A percentile compares a stretch with the other conserved stretches of the same genome.
Evolutionary conservation across 192 early-diverging fungal genomes (phyloP).

Genomic region (Kappamyces sp.): DNA sequence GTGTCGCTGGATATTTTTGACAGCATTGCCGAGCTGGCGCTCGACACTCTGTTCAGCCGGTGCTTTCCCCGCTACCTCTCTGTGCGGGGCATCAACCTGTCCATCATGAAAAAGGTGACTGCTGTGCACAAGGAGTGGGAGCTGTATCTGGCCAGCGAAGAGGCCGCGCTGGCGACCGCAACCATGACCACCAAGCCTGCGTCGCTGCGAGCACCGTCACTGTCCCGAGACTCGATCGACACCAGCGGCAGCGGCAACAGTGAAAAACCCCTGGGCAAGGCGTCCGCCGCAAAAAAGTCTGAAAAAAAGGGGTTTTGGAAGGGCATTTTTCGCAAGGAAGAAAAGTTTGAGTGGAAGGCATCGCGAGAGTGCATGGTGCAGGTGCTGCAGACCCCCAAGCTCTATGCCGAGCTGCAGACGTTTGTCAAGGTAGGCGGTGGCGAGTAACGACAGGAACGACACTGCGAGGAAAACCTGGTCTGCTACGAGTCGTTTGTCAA

Average conservation of each 20-base stretch:
- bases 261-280: too few relatives aligned
- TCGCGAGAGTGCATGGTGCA: conserved; percentile 19
- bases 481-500: conserved; percentile 27
- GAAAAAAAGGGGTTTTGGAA: conserved; percentile 8
- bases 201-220: too few relatives aligned
- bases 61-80: conserved; percentile 13
- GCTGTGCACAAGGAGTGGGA: conserved; percentile 6
- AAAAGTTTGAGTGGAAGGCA: conserved; percentile 8
- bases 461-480: conserved; percentile 27
- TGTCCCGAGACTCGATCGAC: too few relatives aligned
- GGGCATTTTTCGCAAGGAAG: conserved; percentile 4
- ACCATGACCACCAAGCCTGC: too few relatives aligned
- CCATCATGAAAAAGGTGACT: neutral
- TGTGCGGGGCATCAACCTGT: neutral
- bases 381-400: conserved; percentile 12
- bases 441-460: conserved; percentile 3
- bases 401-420: conserved; percentile 13
- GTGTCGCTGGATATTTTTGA: conserved; percentile 1
- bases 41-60: conserved; percentile 7
- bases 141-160: too few relatives aligned
- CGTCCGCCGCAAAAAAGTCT: neutral
- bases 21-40: neutral
- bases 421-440: conserved; percentile 13
- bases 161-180: too few relatives aligned
- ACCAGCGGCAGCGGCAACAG: too few relatives aligned